Evolutionary conservation across 2,329 filamentous ascomycete genomes (phyloP).

Genomic region (Aspergillus ochraceoroseus): DNA sequence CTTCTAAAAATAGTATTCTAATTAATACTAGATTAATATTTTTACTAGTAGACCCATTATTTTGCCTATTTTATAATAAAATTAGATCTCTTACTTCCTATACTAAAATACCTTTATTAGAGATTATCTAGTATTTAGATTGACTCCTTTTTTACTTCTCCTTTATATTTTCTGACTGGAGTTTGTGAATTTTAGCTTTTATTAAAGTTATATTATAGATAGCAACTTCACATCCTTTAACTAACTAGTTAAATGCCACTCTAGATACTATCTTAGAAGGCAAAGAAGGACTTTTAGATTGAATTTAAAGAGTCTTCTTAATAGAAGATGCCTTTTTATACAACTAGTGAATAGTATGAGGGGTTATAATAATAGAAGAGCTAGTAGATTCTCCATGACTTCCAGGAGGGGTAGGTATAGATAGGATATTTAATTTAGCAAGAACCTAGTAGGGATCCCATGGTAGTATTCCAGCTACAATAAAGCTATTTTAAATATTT

Average conservation of each 20-base stretch:
- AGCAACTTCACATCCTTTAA: slow-evolving; percentile 1
- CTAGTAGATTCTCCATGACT: neutral
- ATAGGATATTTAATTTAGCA: slow-evolving; percentile 9
- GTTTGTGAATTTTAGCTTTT: slow-evolving; percentile 1
- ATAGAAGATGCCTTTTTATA: slow-evolving; percentile 5
- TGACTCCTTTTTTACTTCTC: slow-evolving; percentile 1
- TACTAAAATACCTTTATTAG: too few relatives aligned
- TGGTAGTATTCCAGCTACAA: slow-evolving; percentile 2
- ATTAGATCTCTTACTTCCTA: too few relatives aligned
- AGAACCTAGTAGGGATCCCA: slow-evolving; percentile 9
- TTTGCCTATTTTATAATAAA: too few relatives aligned
- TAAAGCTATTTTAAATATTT: slow-evolving; percentile 10
- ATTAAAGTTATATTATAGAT: neutral
- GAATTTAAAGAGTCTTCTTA: slow-evolving; percentile 6
- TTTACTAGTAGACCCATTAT: too few relatives aligned
- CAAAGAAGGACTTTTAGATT: slow-evolving; percentile 3
- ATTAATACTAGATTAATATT: too few relatives aligned
- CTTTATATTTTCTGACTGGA: neutral
- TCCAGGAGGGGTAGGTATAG: slow-evolving; percentile 4
- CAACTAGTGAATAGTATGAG: slow-evolving; percentile 10
- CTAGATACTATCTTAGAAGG: neutral
- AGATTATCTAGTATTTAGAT: too few relatives aligned
- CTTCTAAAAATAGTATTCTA: too few relatives aligned
- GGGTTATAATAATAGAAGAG: slow-evolving; percentile 4
- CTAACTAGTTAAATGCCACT: neutral